Evolutionary conservation across 306 rosid genomes (phyloP).

Genomic region (Potentilla sterilis): DNA sequence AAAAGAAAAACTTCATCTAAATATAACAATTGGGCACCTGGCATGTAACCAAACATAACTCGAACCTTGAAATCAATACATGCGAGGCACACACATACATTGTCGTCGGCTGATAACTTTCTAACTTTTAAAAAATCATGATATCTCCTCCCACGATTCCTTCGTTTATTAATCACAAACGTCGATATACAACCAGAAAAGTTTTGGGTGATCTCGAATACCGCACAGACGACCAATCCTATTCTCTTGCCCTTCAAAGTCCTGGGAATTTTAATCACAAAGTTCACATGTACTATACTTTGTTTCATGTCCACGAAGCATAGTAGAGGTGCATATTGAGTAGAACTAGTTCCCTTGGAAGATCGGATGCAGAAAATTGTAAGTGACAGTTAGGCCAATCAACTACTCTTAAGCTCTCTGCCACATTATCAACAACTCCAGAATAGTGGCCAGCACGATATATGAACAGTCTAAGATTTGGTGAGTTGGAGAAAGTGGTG

Average conservation of each 20-base stretch:
- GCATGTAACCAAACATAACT: too few species aligned
- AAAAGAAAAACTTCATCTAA: too few species aligned
- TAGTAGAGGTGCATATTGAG: constrained; percentile 4
- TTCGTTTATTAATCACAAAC: not conserved
- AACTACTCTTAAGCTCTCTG: constrained; percentile 1
- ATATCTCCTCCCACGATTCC: not conserved
- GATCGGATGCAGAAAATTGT: not conserved
- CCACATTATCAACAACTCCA: not conserved
- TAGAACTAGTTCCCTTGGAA: not conserved
- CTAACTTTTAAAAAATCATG: not conserved
- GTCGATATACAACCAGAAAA: not conserved
- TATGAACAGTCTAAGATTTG: not conserved
- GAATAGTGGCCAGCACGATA: not conserved
- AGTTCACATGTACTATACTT: not conserved
- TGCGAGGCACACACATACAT: not conserved
- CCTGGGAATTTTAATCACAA: not conserved
- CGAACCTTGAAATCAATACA: not conserved
- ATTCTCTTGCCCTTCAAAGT: not conserved
- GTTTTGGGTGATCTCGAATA: not conserved
- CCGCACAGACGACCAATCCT: not conserved
- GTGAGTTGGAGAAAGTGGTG: constrained; percentile 4
- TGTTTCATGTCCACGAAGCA: not conserved
- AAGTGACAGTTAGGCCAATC: constrained; percentile 10
- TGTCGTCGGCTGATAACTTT: not conserved
- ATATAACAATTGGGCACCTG: too few species aligned